Conservation (phyloP, 2,329 filamentous ascomycete species). For the Truncatella angustata region DNA sequence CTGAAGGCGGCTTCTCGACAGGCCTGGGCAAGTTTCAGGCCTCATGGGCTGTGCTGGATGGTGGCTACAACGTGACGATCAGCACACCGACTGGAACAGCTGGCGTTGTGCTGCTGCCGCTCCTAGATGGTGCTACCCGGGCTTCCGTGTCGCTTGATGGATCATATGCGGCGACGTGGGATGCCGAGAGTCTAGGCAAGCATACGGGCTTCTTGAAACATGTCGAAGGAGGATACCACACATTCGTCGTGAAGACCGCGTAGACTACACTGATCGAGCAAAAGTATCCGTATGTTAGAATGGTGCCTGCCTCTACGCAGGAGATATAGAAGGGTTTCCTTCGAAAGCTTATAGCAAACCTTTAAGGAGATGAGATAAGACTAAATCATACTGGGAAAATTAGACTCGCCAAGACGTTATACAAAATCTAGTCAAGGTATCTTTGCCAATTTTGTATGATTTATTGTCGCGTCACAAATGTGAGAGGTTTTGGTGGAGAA, state of each 20-base stretch:
- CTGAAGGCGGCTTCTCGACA: conserved; percentile 39
- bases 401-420: too few species aligned
- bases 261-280: neutral
- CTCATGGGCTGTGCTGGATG: conserved; percentile 20
- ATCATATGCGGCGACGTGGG: neutral
- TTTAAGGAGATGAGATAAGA: too few species aligned
- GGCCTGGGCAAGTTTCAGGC: conserved; percentile 35
- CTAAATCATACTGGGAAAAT: too few species aligned
- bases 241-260: neutral
- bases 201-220: neutral
- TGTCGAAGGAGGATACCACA: conserved; percentile 4
- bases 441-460: too few species aligned
- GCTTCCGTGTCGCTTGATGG: conserved; percentile 3
- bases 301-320: too few species aligned
- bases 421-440: too few species aligned
- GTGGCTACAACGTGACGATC: conserved; percentile 7
- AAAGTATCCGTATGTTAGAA: too few species aligned
- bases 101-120: conserved; percentile 2
- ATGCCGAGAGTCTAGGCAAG: neutral
- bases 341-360: too few species aligned
- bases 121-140: neutral
- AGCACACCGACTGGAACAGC: neutral
- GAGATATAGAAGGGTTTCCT: too few species aligned
- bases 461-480: too few species aligned
- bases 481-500: too few species aligned